Evolutionary conservation across 768 basidiomycete species (phyloP).

Genomic region (Lentinula raphanica): DNA sequence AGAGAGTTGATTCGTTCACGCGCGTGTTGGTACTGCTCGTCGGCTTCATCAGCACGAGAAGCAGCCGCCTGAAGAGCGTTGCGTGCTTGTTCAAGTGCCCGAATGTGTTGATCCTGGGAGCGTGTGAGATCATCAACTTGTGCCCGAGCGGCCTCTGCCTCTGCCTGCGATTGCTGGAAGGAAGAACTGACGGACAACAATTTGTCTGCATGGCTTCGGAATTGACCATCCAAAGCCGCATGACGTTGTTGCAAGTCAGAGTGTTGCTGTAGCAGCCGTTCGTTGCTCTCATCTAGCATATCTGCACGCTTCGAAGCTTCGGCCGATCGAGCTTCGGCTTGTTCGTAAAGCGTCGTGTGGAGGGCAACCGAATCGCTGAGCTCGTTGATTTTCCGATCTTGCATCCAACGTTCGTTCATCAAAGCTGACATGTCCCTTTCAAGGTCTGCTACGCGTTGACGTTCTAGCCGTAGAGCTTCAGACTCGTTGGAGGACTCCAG

Average conservation of each 20-base stretch:
- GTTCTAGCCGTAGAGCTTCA: constrained; percentile 69
- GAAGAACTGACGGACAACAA: constrained; percentile 69
- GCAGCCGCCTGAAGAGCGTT: constrained; percentile 72
- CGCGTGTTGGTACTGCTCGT: constrained; percentile 64
- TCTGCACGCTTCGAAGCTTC: constrained; percentile 78
- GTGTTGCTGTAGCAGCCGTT: constrained; percentile 57
- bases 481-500: constrained; percentile 63
- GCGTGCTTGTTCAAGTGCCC: constrained; percentile 82
- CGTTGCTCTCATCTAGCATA: constrained; percentile 62
- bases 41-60: constrained; percentile 72
- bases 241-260: constrained; percentile 66
- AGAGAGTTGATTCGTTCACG: constrained; percentile 64
- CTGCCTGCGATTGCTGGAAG: constrained; percentile 75
- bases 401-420: constrained; percentile 55
- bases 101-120: constrained; percentile 80
- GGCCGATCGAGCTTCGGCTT: constrained; percentile 71
- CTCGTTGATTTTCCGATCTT: constrained; percentile 70
- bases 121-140: constrained; percentile 69
- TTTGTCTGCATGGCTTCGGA: constrained; percentile 74
- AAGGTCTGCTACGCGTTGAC: constrained; percentile 69
- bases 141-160: constrained; percentile 54
- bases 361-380: constrained; percentile 67
- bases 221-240: constrained; percentile 50
- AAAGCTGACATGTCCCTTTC: constrained; percentile 64
- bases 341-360: constrained; percentile 72